These are phyloP conservation scores for Stagonosporopsis rhizophila DNA, from an alignment of 2,329 filamentous ascomycete species.

Conservation along the genomic window DNA sequence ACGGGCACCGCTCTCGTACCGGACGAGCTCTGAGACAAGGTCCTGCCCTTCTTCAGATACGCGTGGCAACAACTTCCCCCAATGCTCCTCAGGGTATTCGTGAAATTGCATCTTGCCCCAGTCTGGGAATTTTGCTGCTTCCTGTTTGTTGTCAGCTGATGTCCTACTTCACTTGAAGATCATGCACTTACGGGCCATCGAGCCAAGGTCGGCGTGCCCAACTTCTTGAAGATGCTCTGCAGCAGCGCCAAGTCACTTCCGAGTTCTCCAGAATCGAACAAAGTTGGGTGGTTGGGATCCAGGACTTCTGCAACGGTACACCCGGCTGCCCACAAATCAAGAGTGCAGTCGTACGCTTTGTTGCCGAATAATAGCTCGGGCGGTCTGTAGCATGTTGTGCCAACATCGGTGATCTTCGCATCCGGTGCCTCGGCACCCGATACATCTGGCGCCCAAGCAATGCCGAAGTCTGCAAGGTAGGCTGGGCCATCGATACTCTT, in stretches of 20 bases:
- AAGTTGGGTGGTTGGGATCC: slow-evolving; percentile 61
- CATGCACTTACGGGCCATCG: slow-evolving; percentile 74
- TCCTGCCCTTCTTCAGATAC: slow-evolving; percentile 66
- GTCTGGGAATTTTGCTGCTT: slow-evolving; percentile 75
- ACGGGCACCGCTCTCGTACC: slow-evolving; percentile 73
- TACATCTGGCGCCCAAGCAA: slow-evolving; percentile 76
- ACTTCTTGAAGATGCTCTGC: slow-evolving; percentile 86
- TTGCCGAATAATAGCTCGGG: slow-evolving; percentile 91
- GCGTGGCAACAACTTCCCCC: slow-evolving; percentile 73
- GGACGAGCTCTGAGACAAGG: slow-evolving; percentile 72
- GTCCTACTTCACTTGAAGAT: not conserved
- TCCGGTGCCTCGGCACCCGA: slow-evolving; percentile 66
- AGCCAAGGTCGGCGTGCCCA: slow-evolving; percentile 83
- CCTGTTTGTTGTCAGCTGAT: slow-evolving; percentile 44
- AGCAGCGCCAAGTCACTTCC: slow-evolving; percentile 93
- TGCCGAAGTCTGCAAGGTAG: slow-evolving; percentile 89
- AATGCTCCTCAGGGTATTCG: slow-evolving; percentile 70
- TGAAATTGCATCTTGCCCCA: slow-evolving; percentile 88
- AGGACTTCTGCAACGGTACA: slow-evolving; percentile 81
- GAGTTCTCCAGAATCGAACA: slow-evolving; percentile 89
- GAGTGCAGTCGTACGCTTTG: slow-evolving; percentile 69
- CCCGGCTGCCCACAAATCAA: slow-evolving; percentile 92
- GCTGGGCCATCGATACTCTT: slow-evolving; percentile 72
- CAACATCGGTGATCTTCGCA: slow-evolving; percentile 87
- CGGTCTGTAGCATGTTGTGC: slow-evolving; percentile 87